Base-by-base conservation (phyloP, 176 grass and related monocot genomes). In the Olyra latifolia region DNA sequence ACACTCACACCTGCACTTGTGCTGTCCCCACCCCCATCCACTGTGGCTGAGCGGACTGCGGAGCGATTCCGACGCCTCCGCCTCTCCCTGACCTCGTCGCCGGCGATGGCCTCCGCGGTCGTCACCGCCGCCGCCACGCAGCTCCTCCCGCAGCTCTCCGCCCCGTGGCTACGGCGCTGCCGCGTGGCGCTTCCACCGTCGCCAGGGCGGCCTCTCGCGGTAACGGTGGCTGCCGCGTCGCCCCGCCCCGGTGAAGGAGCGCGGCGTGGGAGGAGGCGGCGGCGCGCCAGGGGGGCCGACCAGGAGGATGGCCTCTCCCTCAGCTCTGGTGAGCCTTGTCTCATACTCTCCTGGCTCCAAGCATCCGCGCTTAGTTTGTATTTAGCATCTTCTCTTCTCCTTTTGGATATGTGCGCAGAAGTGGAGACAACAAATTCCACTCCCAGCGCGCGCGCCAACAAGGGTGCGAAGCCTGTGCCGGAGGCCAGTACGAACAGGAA, bases 271-370 rank as follows among this genome's bases (percentile, higher is more conserved):
- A 66, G 45, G 60, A 40, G 46, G 66, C 58, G 49, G 62, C 20
- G 70, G 71, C 60, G 81, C 14, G 76, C 91, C 22, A 85, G 62
- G 41, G 69, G 80, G 4, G 11, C 66, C 3, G 81, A 87, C 7
- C 87, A 69, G 65, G 87, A 90, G 62, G 91, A 90, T 11, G 84
- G 69, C 3, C 69, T 90, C 10, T 78, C 87, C 22, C 41, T 80
- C 66, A 42, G 42, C 79, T 58, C 87, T 22, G 91, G 91, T 93
- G 74, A 84, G 76, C 48, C 8, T 38, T 13, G 27, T 8, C 50
- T 24, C 60, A 12, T 15, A 49, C 23, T 19, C 17, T 29, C 46
- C 7, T 76, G 47, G 85, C 65, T 77, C 55, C 42, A 66, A 40
- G 6, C 38, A 23, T 50, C 56, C 16, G 20, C 45, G 41, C 78